Evolutionary conservation across 2,329 filamentous ascomycete species (phyloP).

Genomic region (Neofusicoccum umdonicola): DNA sequence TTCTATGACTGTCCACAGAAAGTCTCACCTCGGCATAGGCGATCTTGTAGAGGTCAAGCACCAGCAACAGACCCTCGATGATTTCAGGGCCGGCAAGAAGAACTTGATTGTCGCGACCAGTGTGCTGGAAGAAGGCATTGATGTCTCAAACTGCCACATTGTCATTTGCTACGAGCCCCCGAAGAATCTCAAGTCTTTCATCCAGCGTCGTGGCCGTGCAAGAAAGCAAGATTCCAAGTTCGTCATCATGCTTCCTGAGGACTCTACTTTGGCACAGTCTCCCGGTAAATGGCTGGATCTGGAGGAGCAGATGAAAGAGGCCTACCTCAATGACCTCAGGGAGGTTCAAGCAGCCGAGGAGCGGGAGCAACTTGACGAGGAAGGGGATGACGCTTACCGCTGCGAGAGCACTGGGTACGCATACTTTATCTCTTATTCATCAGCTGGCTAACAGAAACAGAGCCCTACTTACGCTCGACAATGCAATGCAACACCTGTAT

Average conservation of each 20-base stretch:
- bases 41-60: conserved; percentile 49
- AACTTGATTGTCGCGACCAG: conserved; percentile 60
- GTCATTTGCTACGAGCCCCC: conserved; percentile 65
- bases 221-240: conserved; percentile 57
- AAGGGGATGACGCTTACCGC: conserved; percentile 26
- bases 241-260: conserved; percentile 41
- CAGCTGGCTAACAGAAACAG: conserved; percentile 32
- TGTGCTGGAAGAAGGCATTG: conserved; percentile 61
- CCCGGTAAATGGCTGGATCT: conserved; percentile 60
- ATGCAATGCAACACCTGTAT: conserved; percentile 71
- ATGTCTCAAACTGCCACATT: conserved; percentile 61
- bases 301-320: conserved; percentile 69
- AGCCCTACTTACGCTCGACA: conserved; percentile 69
- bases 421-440: background rate
- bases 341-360: conserved; percentile 45
- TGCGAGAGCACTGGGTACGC: conserved; percentile 30
- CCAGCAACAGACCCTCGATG: conserved; percentile 52
- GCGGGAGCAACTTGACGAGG: conserved; percentile 50
- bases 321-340: conserved; percentile 65
- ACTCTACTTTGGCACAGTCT: conserved; percentile 20
- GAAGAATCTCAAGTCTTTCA: conserved; percentile 61
- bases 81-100: conserved; percentile 52
- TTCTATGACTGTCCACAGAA: conserved; percentile 41
- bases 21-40: conserved; percentile 36
- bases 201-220: conserved; percentile 64